Base-by-base conservation (phyloP, 371 early-diverging fungal species). In the Mucor irregularis region DNA sequence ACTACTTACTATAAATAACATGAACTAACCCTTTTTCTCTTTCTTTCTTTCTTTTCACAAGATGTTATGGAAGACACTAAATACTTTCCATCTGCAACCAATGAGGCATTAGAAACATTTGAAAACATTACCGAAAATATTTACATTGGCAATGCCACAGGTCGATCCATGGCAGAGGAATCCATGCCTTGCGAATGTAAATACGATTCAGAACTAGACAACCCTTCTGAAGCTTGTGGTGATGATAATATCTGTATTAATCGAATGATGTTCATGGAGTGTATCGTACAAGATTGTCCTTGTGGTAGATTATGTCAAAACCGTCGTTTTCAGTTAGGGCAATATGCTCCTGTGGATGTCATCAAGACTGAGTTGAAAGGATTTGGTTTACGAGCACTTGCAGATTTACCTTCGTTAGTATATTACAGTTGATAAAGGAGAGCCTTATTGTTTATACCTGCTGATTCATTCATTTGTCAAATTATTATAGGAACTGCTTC, bases 341-440 rank as follows among this genome's bases (percentile, higher is more conserved):
- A 93, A 45, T 94, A 93, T 65, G 90, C 96, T 0, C 73, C 80
- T 0, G 88, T 98, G 10, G 90, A 94, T 61, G 87, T 98, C 4
- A 86, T 97, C 56, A 66, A 84, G 46, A 92, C 97, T 1, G 92
- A 85, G 7, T 85, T 86, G 61, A 98, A 98, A 64, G 99, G 99
- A 0, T 94, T 80, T 63, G 99, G 99, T 4, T 69, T 99, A 34
- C 78, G 89, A 54, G 90, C 97, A 1, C 68, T 81, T 39, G 80
- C 83, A 2, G 63, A 73, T 14, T 61, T 96, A 1, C 74, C 77
- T 55, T 63, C 69, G 92, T 91, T 80, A 59, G 78, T 64, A 11
- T 17, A 8, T 40, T n/a, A n/a, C n/a, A n/a, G n/a, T n/a, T n/a
- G n/a, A n/a, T n/a, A n/a, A 29, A 13, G 28, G 6, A 29, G 53